These are phyloP conservation scores for Metarhizium brunneum DNA, from an alignment of 2,329 filamentous ascomycete species.

Conservation along the genomic window DNA sequence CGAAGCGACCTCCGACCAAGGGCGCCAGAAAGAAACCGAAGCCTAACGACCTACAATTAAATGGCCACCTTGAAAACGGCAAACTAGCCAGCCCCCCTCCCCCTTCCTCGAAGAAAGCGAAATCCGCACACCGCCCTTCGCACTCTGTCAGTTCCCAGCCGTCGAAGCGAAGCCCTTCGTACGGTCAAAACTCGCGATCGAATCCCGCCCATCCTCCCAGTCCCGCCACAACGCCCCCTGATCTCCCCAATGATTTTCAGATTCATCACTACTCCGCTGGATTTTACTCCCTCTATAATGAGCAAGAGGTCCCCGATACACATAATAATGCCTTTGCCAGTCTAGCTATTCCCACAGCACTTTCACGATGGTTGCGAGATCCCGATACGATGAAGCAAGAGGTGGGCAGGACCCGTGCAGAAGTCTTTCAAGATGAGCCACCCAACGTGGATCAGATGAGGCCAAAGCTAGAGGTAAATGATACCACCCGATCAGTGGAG, in stretches of 20 bases:
- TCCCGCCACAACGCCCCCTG: constrained; percentile 66
- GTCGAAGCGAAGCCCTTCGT: constrained; percentile 54
- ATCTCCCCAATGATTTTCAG: constrained; percentile 51
- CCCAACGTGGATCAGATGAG: constrained; percentile 32
- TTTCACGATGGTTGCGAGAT: constrained; percentile 73
- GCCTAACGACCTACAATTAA: constrained; percentile 53
- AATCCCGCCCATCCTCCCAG: constrained; percentile 56
- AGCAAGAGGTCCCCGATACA: constrained; percentile 47
- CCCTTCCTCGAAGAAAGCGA: constrained; percentile 67
- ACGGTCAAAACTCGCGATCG: constrained; percentile 56
- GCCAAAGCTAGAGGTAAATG: constrained; percentile 39
- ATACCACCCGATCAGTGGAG: constrained; percentile 27
- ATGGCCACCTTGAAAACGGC: constrained; percentile 45
- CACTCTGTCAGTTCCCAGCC: constrained; percentile 65
- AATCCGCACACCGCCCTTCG: constrained; percentile 70
- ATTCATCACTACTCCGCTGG: constrained; percentile 64
- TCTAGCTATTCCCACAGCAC: constrained; percentile 62
- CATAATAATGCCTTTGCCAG: constrained; percentile 72
- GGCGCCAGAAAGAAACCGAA: constrained; percentile 83
- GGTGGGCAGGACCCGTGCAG: constrained; percentile 52
- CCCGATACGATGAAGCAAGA: constrained; percentile 58
- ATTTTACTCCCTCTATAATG: constrained; percentile 66
- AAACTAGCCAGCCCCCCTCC: constrained; percentile 37
- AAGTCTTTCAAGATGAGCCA: constrained; percentile 57
- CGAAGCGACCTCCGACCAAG: constrained; percentile 67